A percentile compares a stretch with the other conserved stretches of the same genome.
Evolutionary conservation across 169 alveolate species (phyloP).

Genomic region (Plasmodium gonderi): DNA sequence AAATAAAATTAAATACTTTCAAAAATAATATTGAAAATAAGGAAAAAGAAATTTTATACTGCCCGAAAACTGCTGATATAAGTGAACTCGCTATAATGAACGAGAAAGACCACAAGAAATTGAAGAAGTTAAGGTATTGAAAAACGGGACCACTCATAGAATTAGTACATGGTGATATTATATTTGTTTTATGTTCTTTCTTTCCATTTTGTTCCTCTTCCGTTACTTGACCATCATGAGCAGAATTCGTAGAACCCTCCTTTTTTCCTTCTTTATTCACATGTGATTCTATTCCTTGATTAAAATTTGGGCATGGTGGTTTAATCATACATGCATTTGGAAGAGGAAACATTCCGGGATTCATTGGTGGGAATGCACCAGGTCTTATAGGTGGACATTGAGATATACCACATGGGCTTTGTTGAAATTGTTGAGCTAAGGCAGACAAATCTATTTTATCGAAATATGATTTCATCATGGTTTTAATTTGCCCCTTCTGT

Average conservation of each 20-base stretch:
- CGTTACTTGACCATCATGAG: background rate
- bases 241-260: background rate
- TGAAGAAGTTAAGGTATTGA: background rate
- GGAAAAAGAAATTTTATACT: background rate
- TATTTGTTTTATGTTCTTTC: background rate
- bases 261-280: background rate
- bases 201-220: background rate
- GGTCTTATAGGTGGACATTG: background rate
- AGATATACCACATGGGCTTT: background rate
- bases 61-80: background rate
- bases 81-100: background rate
- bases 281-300: background rate
- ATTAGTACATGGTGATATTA: background rate
- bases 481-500: constrained; percentile 5
- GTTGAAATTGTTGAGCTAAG: background rate
- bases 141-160: background rate
- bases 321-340: background rate
- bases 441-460: constrained; percentile 19
- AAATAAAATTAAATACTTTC: background rate
- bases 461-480: constrained; percentile 16
- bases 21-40: background rate
- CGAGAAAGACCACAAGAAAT: background rate
- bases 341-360: background rate
- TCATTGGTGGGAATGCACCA: background rate
- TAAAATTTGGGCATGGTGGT: background rate